Percentiles rank a stretch among this genome's conserved stretches.
phyloP scores from a whole-genome alignment of 148 eudicot species.

The Persicaria tinctoria region DNA sequence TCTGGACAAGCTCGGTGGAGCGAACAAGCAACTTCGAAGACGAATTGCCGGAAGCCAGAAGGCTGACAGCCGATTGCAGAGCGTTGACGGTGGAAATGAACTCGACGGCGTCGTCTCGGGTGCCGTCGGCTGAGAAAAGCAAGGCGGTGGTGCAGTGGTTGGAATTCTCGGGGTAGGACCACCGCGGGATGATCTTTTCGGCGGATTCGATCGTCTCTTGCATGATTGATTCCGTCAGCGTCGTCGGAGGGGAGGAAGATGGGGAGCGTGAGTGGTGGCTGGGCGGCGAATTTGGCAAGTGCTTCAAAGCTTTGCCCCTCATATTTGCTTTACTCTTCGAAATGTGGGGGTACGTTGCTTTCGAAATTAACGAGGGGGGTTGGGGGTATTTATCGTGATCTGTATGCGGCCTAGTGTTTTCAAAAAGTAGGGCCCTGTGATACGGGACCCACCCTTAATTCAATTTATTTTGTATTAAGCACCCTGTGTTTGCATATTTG shows the following conservation, averaged over 20 bases:
- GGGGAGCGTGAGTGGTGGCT: constrained; percentile 13
- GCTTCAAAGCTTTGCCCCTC: background rate
- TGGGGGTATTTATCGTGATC: too few species aligned
- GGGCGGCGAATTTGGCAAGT: constrained; percentile 9
- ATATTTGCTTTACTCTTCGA: background rate
- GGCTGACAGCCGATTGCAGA: constrained; percentile 41
- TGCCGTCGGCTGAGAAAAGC: constrained; percentile 30
- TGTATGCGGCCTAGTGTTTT: too few species aligned
- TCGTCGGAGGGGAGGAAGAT: constrained; percentile 21
- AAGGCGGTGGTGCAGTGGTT: constrained; percentile 20
- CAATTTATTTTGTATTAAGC: too few species aligned
- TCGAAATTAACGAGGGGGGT: too few species aligned
- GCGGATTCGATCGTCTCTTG: constrained; percentile 46
- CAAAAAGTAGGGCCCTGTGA: too few species aligned
- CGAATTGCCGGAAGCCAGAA: constrained; percentile 19
- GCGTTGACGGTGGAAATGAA: constrained; percentile 37
- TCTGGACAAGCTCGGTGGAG: constrained; percentile 42
- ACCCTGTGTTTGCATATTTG: too few species aligned
- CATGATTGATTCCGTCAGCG: constrained; percentile 32
- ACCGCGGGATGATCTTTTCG: constrained; percentile 32
- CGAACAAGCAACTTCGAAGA: constrained; percentile 31
- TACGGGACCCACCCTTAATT: too few species aligned
- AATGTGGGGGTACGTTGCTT: background rate
- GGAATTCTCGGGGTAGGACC: constrained; percentile 31
- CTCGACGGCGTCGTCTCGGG: constrained; percentile 28